phyloP scores from a whole-genome alignment of 139 green algal species.

The Pleodorina starrii region DNA sequence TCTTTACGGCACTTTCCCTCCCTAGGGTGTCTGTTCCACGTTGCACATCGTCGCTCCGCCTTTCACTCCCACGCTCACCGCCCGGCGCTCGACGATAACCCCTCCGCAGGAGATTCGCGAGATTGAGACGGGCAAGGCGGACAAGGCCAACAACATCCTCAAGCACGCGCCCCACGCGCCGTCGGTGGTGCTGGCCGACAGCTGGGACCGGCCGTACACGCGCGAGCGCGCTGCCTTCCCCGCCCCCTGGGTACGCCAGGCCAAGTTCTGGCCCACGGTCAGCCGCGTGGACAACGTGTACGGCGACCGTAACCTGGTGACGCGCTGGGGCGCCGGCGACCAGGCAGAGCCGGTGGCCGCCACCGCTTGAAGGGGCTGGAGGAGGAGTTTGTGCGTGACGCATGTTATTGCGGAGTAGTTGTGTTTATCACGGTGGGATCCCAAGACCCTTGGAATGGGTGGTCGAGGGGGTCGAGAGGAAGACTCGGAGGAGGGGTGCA shows the following conservation, averaged over 20 bases:
- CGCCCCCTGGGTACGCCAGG: constrained; percentile 83
- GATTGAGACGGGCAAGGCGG: constrained; percentile 83
- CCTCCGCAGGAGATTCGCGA: constrained; percentile 89
- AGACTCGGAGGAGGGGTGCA: too few species aligned
- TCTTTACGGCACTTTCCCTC: too few species aligned
- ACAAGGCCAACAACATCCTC: constrained; percentile 93
- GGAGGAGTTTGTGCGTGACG: too few species aligned
- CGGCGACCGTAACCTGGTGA: constrained; percentile 93
- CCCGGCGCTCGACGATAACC: too few species aligned
- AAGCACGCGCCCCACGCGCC: constrained; percentile 95
- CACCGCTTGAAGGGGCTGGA: constrained; percentile 46
- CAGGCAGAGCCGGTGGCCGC: constrained; percentile 47
- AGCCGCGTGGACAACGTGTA: constrained; percentile 98
- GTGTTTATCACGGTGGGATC: too few species aligned
- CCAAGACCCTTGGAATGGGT: too few species aligned
- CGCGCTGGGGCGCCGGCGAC: constrained; percentile 10
- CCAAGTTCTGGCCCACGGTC: constrained; percentile 99
- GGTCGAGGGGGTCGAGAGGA: too few species aligned
- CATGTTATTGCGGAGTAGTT: too few species aligned
- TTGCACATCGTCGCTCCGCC: too few species aligned
- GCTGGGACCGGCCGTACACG: constrained; percentile 94
- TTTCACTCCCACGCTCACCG: too few species aligned
- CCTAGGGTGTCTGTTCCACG: too few species aligned
- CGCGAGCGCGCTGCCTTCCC: constrained; percentile 95
- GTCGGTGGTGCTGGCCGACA: constrained; percentile 78